Evolutionary conservation across 2,329 filamentous ascomycete genomes (phyloP).

Genomic region (Ophiosphaerella korrae): DNA sequence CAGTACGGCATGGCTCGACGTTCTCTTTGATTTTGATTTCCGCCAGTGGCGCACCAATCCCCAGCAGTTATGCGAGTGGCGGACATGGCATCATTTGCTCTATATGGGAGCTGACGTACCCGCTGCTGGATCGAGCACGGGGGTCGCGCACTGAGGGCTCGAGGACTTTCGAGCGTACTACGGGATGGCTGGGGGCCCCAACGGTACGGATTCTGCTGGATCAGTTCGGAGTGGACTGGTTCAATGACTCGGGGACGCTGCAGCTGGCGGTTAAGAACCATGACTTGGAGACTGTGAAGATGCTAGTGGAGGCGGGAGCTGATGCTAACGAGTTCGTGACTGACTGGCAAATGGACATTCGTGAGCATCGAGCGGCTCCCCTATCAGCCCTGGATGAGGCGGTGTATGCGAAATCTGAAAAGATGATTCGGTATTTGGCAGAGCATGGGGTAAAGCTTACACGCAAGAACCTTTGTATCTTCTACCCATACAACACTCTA

Average conservation of each 20-base stretch:
- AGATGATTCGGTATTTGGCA: constrained; percentile 10
- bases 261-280: constrained; percentile 9
- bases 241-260: constrained; percentile 5
- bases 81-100: constrained; percentile 6
- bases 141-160: constrained; percentile 1
- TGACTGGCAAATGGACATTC: constrained; percentile 8
- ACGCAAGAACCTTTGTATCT: background rate
- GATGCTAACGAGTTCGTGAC: constrained; percentile 5
- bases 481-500: background rate
- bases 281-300: constrained; percentile 10
- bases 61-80: constrained; percentile 2
- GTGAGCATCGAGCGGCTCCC: constrained; percentile 9
- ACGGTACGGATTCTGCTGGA: constrained; percentile 3
- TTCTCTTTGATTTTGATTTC: constrained; percentile 10
- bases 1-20: constrained; percentile 9
- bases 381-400: constrained; percentile 5
- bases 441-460: constrained; percentile 8
- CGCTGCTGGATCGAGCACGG: constrained; percentile 13
- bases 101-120: constrained; percentile 8
- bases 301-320: constrained; percentile 8
- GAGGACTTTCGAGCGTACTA: constrained; percentile 1
- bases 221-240: constrained; percentile 8
- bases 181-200: constrained; percentile 3
- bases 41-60: constrained; percentile 7
- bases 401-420: constrained; percentile 12